phyloP scores from a whole-genome alignment of 495 filamentous ascomycete species.

The Podospora sp. region DNA sequence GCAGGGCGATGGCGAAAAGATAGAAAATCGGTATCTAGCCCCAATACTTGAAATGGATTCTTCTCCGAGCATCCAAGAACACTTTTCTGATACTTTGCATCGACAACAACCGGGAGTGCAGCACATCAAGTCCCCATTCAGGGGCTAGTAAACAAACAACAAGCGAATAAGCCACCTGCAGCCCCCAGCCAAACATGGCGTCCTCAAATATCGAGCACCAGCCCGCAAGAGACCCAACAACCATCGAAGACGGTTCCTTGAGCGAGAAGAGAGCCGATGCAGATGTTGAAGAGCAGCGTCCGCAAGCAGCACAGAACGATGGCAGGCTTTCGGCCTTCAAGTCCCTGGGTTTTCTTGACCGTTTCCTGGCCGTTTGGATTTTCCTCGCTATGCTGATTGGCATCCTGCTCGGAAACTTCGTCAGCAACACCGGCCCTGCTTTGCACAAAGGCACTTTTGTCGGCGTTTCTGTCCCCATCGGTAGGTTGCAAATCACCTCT shows the following conservation, averaged over 20 bases:
- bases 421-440: slow-evolving; percentile 59
- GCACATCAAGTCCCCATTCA: neutral
- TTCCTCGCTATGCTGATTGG: slow-evolving; percentile 82
- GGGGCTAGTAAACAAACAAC: slow-evolving; percentile 8
- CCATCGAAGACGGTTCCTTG: neutral
- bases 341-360: slow-evolving; percentile 67
- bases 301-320: neutral
- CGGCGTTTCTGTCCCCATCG: slow-evolving; percentile 76
- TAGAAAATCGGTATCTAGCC: neutral
- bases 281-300: slow-evolving; percentile 2
- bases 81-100: neutral
- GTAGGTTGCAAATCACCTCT: slow-evolving; percentile 42
- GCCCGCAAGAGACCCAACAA: neutral
- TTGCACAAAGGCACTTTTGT: slow-evolving; percentile 73
- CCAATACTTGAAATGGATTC: neutral
- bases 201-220: neutral
- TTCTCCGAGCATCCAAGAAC: neutral
- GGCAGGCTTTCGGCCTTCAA: slow-evolving; percentile 46
- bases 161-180: neutral
- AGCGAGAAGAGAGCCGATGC: neutral
- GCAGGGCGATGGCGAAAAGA: neutral
- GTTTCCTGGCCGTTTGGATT: slow-evolving; percentile 83
- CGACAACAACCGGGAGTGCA: neutral
- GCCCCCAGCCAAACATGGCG: neutral
- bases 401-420: slow-evolving; percentile 79